A percentile compares a stretch with the other conserved stretches of the same genome.
Evolutionary conservation across 2,329 filamentous ascomycete species (phyloP).

Genomic region (Penicillium aurantiogriseum): DNA sequence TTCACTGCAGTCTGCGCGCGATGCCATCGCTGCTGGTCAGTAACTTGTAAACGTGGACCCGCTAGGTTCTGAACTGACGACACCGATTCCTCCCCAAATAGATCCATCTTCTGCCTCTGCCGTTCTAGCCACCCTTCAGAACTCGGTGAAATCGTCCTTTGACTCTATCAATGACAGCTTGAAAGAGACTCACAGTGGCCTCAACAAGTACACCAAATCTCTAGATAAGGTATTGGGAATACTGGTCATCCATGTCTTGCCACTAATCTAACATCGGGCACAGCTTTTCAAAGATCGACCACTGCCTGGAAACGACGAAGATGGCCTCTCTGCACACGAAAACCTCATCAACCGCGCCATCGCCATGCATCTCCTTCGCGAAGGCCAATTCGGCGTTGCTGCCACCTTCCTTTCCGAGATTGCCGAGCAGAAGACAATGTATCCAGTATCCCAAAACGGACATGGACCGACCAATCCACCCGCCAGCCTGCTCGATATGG

Average conservation of each 20-base stretch:
- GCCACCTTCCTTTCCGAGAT: constrained; percentile 79
- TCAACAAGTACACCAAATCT: constrained; percentile 80
- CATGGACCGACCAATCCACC: constrained; percentile 4
- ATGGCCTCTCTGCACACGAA: constrained; percentile 73
- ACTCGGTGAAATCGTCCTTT: constrained; percentile 76
- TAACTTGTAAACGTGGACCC: constrained; percentile 4
- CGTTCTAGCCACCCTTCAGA: constrained; percentile 79
- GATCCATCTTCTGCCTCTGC: constrained; percentile 70
- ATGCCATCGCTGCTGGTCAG: constrained; percentile 69
- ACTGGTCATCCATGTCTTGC: constrained; percentile 8
- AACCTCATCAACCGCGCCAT: constrained; percentile 87
- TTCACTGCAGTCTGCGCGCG: constrained; percentile 69
- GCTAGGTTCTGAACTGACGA: constrained; percentile 13
- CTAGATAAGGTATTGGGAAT: constrained; percentile 66
- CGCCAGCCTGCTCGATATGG: constrained; percentile 51
- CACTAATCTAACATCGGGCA: background rate
- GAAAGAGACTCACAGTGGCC: constrained; percentile 76
- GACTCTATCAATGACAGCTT: constrained; percentile 77
- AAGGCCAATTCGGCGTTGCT: constrained; percentile 88
- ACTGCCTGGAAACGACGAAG: constrained; percentile 73
- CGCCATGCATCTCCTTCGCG: constrained; percentile 91
- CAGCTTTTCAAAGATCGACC: constrained; percentile 67
- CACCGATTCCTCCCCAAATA: constrained; percentile 27
- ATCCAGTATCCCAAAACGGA: background rate
- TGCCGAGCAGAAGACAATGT: constrained; percentile 44